phyloP scores from a whole-genome alignment of 148 eudicot genomes.

The Agrostemma githago region DNA sequence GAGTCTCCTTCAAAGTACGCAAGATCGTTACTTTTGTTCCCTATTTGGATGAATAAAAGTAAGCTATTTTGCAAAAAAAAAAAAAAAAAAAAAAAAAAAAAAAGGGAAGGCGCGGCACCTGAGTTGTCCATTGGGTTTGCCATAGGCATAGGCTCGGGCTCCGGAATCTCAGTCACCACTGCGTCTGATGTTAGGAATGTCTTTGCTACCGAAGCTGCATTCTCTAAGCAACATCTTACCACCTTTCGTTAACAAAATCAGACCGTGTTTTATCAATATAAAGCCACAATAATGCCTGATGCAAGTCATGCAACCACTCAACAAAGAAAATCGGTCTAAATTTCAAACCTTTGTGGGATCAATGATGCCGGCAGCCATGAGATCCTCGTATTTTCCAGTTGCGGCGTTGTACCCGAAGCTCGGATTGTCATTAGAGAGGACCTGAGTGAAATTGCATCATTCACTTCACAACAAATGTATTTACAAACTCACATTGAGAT shows the following conservation, averaged over 20 bases:
- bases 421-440: conserved; percentile 37
- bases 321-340: background rate
- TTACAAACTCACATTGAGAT: background rate
- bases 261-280: background rate
- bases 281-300: background rate
- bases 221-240: conserved; percentile 74
- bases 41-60: too few species aligned
- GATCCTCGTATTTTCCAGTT: conserved; percentile 62
- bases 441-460: conserved; percentile 28
- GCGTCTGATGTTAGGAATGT: conserved; percentile 71
- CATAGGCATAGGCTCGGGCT: conserved; percentile 40
- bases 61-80: background rate
- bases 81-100: background rate
- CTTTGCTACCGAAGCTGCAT: conserved; percentile 64
- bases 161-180: conserved; percentile 55
- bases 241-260: conserved; percentile 31
- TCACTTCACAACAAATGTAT: background rate
- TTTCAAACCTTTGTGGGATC: conserved; percentile 55
- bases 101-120: conserved; percentile 33
- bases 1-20: too few species aligned
- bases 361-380: conserved; percentile 68
- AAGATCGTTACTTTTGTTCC: too few species aligned
- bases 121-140: conserved; percentile 60
- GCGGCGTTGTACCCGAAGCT: conserved; percentile 62
- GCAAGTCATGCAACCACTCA: background rate